Evolutionary conservation across 2,329 filamentous ascomycete species (phyloP).

Genomic region (Aspergillus sp.): DNA sequence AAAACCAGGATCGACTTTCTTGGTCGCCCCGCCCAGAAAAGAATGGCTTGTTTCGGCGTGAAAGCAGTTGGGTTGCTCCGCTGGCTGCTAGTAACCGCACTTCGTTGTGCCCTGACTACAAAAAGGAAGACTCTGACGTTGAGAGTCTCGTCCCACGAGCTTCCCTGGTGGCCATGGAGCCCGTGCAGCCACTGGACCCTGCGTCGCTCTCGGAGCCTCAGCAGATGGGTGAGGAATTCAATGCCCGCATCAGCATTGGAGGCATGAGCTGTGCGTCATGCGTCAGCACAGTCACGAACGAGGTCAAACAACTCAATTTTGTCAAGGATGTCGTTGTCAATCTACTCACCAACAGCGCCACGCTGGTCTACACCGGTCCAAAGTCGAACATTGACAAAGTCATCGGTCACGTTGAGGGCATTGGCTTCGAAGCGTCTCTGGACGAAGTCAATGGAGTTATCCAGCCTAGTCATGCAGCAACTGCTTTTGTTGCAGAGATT

Average conservation of each 20-base stretch:
- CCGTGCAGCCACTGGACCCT: background rate
- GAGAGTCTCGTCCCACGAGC: constrained; percentile 2
- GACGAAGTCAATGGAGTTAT: constrained; percentile 24
- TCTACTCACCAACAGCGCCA: constrained; percentile 61
- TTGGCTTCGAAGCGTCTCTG: constrained; percentile 43
- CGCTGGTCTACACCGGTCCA: constrained; percentile 50
- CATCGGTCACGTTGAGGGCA: constrained; percentile 43
- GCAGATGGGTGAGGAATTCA: constrained; percentile 12
- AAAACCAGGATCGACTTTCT: constrained; percentile 23
- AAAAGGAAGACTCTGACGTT: background rate
- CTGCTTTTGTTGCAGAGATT: constrained; percentile 38
- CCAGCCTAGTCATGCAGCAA: constrained; percentile 1
- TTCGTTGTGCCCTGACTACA: background rate
- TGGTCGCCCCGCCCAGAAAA: constrained; percentile 10
- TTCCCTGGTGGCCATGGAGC: background rate
- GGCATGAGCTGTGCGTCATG: constrained; percentile 72
- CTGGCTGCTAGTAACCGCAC: constrained; percentile 4
- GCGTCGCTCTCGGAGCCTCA: background rate
- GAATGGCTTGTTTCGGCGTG: background rate
- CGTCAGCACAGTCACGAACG: constrained; percentile 55
- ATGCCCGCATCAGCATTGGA: constrained; percentile 46
- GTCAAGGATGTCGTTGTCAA: constrained; percentile 56
- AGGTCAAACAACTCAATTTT: constrained; percentile 53
- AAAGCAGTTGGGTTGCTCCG: constrained; percentile 1
- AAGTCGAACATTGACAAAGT: constrained; percentile 41